Evolutionary conservation across 306 rosid genomes (phyloP).

Genomic region (Begonia masoniana): DNA sequence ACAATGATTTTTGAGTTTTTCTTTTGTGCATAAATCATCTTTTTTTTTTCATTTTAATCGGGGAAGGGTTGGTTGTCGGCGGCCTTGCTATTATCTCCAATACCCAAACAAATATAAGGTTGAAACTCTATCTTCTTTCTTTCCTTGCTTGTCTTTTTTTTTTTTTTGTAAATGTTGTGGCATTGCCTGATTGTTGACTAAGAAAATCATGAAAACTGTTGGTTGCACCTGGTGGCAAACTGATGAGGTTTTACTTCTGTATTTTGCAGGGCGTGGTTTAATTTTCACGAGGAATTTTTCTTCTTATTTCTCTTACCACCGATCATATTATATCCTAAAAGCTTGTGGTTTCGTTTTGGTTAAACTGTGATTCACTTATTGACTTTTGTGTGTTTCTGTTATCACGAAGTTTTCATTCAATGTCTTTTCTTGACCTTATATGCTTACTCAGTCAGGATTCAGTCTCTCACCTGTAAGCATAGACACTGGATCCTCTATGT

Average conservation of each 20-base stretch:
- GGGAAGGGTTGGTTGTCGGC: slow-evolving; percentile 81
- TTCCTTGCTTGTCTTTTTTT: background rate
- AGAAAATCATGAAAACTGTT: no score
- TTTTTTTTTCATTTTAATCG: background rate
- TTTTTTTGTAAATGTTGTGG: no score
- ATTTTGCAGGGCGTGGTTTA: slow-evolving; percentile 81
- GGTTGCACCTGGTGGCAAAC: no score
- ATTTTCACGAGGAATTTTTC: slow-evolving; percentile 96
- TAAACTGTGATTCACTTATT: background rate
- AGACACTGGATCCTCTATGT: background rate
- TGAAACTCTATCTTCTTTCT: slow-evolving; percentile 4
- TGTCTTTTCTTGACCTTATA: slow-evolving; percentile 46
- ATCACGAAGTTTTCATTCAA: background rate
- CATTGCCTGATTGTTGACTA: no score
- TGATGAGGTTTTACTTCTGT: background rate
- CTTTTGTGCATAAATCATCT: background rate
- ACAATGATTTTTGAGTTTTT: no score
- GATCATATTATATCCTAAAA: slow-evolving; percentile 88
- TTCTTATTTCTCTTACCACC: slow-evolving; percentile 94
- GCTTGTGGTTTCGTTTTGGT: background rate
- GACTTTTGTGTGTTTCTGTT: background rate
- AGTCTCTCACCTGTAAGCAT: slow-evolving; percentile 90
- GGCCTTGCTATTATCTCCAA: slow-evolving; percentile 80
- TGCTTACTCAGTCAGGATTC: slow-evolving; percentile 92
- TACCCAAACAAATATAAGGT: slow-evolving; percentile 87